Evolutionary conservation across 306 rosid genomes (phyloP).

Genomic region (Erythrophleum fordii): DNA sequence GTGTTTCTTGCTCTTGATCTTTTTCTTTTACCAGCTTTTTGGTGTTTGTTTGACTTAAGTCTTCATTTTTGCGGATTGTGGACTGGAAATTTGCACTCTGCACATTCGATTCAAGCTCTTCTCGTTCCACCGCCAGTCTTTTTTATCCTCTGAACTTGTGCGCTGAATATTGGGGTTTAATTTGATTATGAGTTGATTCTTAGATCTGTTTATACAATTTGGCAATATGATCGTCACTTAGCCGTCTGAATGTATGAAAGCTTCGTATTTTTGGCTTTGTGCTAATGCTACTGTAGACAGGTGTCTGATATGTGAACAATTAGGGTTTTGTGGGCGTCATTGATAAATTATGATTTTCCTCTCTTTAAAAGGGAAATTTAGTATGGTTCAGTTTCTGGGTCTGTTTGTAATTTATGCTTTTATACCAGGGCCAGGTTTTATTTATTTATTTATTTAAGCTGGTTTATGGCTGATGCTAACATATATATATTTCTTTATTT

Average conservation of each 20-base stretch:
- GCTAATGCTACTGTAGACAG: slow-evolving; percentile 1
- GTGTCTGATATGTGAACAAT: slow-evolving; percentile 3
- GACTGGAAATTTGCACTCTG: not conserved
- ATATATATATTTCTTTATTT: not conserved
- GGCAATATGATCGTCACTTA: slow-evolving; percentile 9
- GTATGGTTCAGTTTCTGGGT: slow-evolving; percentile 17
- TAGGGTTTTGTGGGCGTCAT: slow-evolving; percentile 44
- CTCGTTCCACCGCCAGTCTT: slow-evolving; percentile 15
- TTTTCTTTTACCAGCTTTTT: not conserved
- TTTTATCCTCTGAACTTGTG: slow-evolving; percentile 3
- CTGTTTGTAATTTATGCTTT: not conserved
- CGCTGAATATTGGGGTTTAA: slow-evolving; percentile 18
- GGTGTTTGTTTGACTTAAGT: slow-evolving; percentile 6
- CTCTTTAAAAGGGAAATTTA: not conserved
- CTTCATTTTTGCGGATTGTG: slow-evolving; percentile 8
- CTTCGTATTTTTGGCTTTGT: not conserved
- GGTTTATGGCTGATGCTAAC: slow-evolving; percentile 20
- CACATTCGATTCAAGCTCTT: slow-evolving; percentile 27
- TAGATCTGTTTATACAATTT: not conserved
- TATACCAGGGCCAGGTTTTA: not conserved
- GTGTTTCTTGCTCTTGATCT: not conserved
- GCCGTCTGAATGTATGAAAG: not conserved
- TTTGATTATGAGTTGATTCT: not conserved
- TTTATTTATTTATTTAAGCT: not conserved
- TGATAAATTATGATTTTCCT: not conserved